Conservation (phyloP, 345 rosid genomes). For the Eucalyptus shirleyi region DNA sequence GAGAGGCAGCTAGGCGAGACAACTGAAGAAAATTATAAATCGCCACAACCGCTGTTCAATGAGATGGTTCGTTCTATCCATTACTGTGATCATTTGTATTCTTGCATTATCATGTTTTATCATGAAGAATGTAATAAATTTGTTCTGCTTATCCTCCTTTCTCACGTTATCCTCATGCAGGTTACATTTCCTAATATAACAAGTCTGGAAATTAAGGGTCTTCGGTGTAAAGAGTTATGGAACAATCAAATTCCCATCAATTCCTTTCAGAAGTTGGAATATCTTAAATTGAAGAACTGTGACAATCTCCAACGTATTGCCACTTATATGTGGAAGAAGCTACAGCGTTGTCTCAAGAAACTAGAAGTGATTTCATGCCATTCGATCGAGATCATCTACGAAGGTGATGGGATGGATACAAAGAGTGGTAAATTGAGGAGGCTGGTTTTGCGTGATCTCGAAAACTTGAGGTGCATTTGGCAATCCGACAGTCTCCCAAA, state of each 20-base stretch:
- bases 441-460: rapidly evolving
- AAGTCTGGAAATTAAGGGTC: neutral
- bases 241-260: neutral
- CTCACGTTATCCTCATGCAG: no score
- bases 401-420: rapidly evolving
- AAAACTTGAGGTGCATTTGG: neutral
- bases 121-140: no score
- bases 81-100: rapidly evolving
- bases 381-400: neutral
- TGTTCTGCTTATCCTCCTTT: no score
- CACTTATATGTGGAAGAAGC: neutral
- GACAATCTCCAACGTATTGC: neutral
- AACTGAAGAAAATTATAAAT: rapidly evolving
- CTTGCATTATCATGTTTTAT: no score
- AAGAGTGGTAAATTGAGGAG: rapidly evolving
- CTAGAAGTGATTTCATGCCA: rapidly evolving
- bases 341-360: rapidly evolving
- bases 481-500: neutral
- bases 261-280: neutral
- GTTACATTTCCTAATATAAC: rapidly evolving
- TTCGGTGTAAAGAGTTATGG: rapidly evolving
- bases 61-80: no score
- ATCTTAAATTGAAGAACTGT: rapidly evolving
- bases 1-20: no score
- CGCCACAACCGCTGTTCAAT: no score